Base-by-base conservation (phyloP, 352 stramenopile genomes). In the Pythium dissimile region DNA sequence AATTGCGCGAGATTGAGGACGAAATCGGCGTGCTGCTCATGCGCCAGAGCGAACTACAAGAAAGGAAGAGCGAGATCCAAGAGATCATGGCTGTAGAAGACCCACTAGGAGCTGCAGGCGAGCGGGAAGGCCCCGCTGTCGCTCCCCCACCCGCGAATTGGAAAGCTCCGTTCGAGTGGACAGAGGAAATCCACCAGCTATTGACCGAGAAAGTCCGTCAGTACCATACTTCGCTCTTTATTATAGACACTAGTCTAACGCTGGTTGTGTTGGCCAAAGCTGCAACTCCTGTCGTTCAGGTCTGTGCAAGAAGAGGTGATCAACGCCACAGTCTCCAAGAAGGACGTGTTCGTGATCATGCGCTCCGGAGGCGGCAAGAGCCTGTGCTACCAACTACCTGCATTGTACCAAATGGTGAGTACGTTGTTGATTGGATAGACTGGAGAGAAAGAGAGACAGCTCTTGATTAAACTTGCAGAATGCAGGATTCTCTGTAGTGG, bases 281-380 rank as follows among this genome's bases (percentile, higher is more conserved):
- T 98, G 67, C 43, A 71, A 18, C 77, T 98, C 60, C 45, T 68
- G 26, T 62, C 44, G 13, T 98, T 98, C 66, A 82, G 94, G 28
- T 88, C 84, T 2, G 77, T 96, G 63, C 94, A 98, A 75, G 47
- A 90, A 38, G 67, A 89, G 49, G 92, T 98, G 37, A 97, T 98
- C 57, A 92, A 97, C 52, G 73, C 77, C 7, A 98, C 92, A 30
- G 65, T 98, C 9, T 84, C 69, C 23, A 80, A 78, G 10, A 72
- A 89, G 54, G 91, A 98, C 65, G 78, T 72, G 20, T 97, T 98
- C 62, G 86, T 97, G 46, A 77, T 98, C 53, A 98, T 98, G 92
- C 80, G 84, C 15, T 97, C 91, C 0, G 83, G 84, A 34, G 83
- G 85, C 35, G 83, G 85, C 41, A 95, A 94, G 61, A 90, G 79